A percentile compares a stretch with the other conserved stretches of the same genome.
Evolutionary conservation across 2,329 filamentous ascomycete genomes (phyloP).

Genomic region (Paraphoma chrysanthemicola): DNA sequence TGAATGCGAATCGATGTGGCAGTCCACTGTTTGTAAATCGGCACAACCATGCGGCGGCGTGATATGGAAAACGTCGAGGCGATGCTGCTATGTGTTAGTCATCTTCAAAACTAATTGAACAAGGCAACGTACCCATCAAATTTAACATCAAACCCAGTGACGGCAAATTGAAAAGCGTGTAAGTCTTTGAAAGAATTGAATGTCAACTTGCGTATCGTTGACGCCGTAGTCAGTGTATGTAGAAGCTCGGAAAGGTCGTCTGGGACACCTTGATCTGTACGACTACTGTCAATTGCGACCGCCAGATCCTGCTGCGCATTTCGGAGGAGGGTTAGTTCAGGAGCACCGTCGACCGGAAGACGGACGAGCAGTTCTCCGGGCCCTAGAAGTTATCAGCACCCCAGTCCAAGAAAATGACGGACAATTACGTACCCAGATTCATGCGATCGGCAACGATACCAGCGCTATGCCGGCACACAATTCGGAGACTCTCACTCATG

Average conservation of each 20-base stretch:
- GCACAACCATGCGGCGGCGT: constrained; percentile 85
- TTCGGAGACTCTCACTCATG: constrained; percentile 76
- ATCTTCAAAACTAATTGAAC: neutral
- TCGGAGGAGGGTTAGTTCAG: constrained; percentile 57
- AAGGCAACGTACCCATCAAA: constrained; percentile 39
- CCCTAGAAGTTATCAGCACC: constrained; percentile 28
- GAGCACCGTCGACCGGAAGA: constrained; percentile 48
- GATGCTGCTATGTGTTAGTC: constrained; percentile 47
- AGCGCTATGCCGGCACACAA: constrained; percentile 77
- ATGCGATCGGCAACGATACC: constrained; percentile 84
- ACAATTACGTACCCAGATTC: constrained; percentile 65
- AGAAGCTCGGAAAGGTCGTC: constrained; percentile 70
- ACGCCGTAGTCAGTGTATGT: constrained; percentile 61
- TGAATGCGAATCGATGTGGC: constrained; percentile 81
- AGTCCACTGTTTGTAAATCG: constrained; percentile 94
- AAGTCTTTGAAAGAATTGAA: constrained; percentile 62
- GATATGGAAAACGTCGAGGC: constrained; percentile 81
- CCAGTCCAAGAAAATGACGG: neutral
- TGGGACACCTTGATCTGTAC: constrained; percentile 53
- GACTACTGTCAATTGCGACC: constrained; percentile 66
- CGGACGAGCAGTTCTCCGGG: constrained; percentile 56
- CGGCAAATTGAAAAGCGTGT: constrained; percentile 77
- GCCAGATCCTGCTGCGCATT: constrained; percentile 80
- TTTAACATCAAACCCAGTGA: constrained; percentile 79
- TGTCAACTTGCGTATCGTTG: constrained; percentile 73